Percentiles rank a stretch among this genome's conserved stretches.
phyloP scores from a whole-genome alignment of 345 rosid species.

The Eucalyptus paniculata region DNA sequence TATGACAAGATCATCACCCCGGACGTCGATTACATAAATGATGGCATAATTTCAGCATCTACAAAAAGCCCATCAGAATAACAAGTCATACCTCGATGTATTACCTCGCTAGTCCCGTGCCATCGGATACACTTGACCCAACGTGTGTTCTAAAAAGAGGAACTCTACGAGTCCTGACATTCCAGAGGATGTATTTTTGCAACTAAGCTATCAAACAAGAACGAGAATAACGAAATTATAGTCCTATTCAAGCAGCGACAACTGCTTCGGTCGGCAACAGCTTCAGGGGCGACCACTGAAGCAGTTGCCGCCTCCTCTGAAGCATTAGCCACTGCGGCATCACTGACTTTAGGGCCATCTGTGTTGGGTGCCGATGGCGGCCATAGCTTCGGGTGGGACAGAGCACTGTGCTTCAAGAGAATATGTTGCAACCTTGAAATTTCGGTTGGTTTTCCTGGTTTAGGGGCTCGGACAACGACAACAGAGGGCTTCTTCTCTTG shows the following conservation, averaged over 20 bases:
- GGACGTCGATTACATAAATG: not conserved
- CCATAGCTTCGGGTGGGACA: not conserved
- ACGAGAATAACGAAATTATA: not conserved
- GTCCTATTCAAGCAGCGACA: not conserved
- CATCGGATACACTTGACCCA: not conserved
- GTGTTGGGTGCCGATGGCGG: not conserved
- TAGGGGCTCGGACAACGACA: conserved; percentile 57
- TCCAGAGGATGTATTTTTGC: not conserved
- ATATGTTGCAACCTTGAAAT: not conserved
- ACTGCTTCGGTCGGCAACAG: not conserved
- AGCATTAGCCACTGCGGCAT: not conserved
- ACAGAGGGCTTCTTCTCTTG: conserved; percentile 47
- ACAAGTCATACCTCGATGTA: not conserved
- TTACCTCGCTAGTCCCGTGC: not conserved
- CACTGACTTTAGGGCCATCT: not conserved
- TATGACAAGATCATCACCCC: not conserved
- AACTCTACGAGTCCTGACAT: not conserved
- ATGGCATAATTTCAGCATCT: not conserved
- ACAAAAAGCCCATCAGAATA: not conserved
- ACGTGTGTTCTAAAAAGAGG: not conserved
- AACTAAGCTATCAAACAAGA: not conserved
- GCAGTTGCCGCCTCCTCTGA: not conserved
- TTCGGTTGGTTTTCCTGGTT: conserved; percentile 54
- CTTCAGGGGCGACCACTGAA: not conserved
- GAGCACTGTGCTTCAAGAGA: not conserved